phyloP scores from a whole-genome alignment of 495 filamentous ascomycete species.

The Hypomontagnella monticulosa region DNA sequence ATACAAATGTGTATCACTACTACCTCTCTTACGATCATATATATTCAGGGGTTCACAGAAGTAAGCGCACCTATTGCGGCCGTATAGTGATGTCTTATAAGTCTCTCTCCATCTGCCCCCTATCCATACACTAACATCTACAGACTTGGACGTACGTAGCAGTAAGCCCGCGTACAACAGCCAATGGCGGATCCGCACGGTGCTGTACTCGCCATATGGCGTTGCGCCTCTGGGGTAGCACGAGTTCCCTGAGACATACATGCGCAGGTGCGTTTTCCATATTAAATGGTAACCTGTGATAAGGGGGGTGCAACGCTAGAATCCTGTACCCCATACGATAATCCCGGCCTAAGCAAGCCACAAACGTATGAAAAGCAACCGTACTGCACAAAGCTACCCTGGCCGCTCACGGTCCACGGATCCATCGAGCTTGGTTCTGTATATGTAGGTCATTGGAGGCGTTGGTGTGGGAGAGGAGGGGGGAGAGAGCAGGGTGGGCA shows the following conservation, averaged over 20 bases:
- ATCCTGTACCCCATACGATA: slow-evolving; percentile 14
- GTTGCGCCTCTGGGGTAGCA: slow-evolving; percentile 9
- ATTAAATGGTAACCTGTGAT: no score
- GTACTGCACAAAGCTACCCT: not conserved
- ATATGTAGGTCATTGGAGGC: not conserved
- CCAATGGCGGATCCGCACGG: slow-evolving; percentile 14
- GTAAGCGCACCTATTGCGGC: slow-evolving; percentile 8
- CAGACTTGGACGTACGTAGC: not conserved
- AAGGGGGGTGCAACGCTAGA: not conserved
- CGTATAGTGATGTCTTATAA: slow-evolving; percentile 17
- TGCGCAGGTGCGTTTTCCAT: not conserved
- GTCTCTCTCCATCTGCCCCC: not conserved
- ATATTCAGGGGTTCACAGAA: not conserved
- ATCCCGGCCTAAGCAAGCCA: not conserved
- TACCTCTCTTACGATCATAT: not conserved
- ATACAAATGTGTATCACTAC: not conserved
- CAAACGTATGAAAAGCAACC: slow-evolving; percentile 1
- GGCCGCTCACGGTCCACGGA: slow-evolving; percentile 6
- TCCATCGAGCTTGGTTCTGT: slow-evolving; percentile 15
- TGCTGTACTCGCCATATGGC: slow-evolving; percentile 6
- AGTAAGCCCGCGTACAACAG: slow-evolving; percentile 18
- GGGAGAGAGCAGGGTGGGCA: no score
- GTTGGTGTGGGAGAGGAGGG: slow-evolving; percentile 2
- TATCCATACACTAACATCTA: slow-evolving; percentile 2
- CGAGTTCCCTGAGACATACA: not conserved